phyloP scores from a whole-genome alignment of 805 yeast genomes.

The Starmerella scarabaei region DNA sequence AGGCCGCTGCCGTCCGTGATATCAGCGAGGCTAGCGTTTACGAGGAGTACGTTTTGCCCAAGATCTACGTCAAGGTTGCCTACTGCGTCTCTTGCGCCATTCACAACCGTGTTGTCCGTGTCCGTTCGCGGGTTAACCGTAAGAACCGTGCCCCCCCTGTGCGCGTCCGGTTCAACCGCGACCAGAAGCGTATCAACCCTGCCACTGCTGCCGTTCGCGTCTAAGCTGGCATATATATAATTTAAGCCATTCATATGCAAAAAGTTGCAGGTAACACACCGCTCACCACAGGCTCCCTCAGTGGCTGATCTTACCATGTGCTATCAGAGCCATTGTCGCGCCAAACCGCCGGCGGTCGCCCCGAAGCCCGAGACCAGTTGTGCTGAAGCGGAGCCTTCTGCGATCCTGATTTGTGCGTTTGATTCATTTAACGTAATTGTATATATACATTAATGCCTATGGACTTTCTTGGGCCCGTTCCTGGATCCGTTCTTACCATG shows the following conservation, averaged over 20 bases:
- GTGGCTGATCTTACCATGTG: too few relatives aligned
- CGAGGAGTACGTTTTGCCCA: conserved; percentile 98
- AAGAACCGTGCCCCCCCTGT: conserved; percentile 98
- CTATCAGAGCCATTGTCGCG: too few relatives aligned
- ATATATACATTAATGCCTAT: too few relatives aligned
- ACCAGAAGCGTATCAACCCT: conserved; percentile 90
- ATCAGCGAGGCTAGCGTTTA: conserved; percentile 98
- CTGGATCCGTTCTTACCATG: too few relatives aligned
- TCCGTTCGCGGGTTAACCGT: conserved; percentile 98
- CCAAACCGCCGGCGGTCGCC: too few relatives aligned
- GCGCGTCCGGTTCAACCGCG: conserved; percentile 94
- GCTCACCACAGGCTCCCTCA: too few relatives aligned
- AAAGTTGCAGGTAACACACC: too few relatives aligned
- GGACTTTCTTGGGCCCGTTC: too few relatives aligned
- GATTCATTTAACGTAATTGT: too few relatives aligned
- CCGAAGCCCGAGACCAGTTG: too few relatives aligned
- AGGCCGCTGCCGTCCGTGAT: conserved; percentile 99
- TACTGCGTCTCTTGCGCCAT: conserved; percentile 99
- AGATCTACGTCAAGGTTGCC: conserved; percentile 98
- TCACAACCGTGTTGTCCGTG: conserved; percentile 99
- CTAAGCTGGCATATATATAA: conserved; percentile 11
- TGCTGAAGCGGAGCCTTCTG: too few relatives aligned
- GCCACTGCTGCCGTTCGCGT: conserved; percentile 66
- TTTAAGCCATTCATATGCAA: neutral
- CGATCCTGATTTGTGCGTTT: too few relatives aligned